Conservation (phyloP, 306 rosid genomes). For the Citrullus amarus region DNA sequence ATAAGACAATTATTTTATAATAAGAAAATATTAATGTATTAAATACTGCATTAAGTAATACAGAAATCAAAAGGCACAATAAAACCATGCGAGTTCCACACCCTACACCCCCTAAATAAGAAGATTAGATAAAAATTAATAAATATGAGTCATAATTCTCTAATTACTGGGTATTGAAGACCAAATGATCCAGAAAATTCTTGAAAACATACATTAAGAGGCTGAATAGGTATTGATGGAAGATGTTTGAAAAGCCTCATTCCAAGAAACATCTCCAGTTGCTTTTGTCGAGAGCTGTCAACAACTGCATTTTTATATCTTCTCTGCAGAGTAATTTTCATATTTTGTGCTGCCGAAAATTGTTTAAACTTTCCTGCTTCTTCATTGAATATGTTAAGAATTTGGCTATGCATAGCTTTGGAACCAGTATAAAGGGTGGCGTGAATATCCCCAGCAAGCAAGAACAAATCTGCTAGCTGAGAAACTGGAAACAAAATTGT, state of each 20-base stretch:
- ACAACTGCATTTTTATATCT: constrained; percentile 88
- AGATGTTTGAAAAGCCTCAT: constrained; percentile 96
- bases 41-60: neutral
- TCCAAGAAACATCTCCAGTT: constrained; percentile 90
- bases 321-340: constrained; percentile 92
- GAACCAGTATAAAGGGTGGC: constrained; percentile 98
- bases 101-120: neutral
- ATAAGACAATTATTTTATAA: neutral
- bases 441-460: constrained; percentile 97
- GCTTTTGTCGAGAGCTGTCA: constrained; percentile 98
- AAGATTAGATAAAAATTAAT: neutral
- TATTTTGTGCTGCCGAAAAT: constrained; percentile 90
- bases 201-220: constrained; percentile 66
- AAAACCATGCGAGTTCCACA: neutral
- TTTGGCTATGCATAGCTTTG: constrained; percentile 98
- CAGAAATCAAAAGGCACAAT: neutral
- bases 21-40: neutral
- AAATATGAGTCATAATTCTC: neutral
- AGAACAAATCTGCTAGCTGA: constrained; percentile 83
- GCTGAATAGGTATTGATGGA: constrained; percentile 79
- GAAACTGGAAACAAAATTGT: constrained; percentile 84
- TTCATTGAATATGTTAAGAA: constrained; percentile 90
- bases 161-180: neutral
- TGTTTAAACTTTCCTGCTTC: constrained; percentile 90
- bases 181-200: constrained; percentile 1